Conservation (phyloP, 805 yeast species). For the Ogataea polymorpha region DNA sequence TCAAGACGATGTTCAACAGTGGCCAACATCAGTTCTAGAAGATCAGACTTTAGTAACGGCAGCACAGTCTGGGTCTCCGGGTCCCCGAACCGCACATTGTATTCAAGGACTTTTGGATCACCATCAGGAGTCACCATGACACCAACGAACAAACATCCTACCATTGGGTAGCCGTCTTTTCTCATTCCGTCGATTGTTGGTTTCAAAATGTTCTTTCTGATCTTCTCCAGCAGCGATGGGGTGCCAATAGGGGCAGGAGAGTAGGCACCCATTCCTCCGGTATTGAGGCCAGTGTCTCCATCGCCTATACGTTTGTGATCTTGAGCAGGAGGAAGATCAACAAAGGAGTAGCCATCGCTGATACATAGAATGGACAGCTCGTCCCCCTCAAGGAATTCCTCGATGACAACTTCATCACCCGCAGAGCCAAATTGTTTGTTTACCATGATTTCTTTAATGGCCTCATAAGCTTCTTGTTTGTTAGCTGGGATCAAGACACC, state of each 20-base stretch:
- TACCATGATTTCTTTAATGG: constrained; percentile 85
- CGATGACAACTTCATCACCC: constrained; percentile 92
- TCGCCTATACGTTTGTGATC: constrained; percentile 96
- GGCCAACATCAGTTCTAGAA: constrained; percentile 89
- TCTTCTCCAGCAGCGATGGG: constrained; percentile 61
- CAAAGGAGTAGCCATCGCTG: constrained; percentile 88
- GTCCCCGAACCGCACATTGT: constrained; percentile 97
- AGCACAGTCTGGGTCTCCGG: constrained; percentile 98
- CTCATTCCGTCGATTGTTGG: constrained; percentile 97
- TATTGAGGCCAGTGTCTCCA: constrained; percentile 90
- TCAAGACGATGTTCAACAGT: constrained; percentile 94
- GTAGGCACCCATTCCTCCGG: constrained; percentile 99
- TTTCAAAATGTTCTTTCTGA: constrained; percentile 71
- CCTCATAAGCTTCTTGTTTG: constrained; percentile 80
- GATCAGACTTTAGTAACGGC: constrained; percentile 86
- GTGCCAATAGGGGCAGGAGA: constrained; percentile 98
- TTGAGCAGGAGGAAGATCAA: constrained; percentile 94
- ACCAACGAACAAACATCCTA: constrained; percentile 94
- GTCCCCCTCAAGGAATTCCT: constrained; percentile 95
- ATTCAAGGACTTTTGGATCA: constrained; percentile 87
- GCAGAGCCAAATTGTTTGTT: constrained; percentile 87
- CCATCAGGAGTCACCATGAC: constrained; percentile 84
- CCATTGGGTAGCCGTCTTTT: constrained; percentile 90
- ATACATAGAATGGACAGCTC: constrained; percentile 91
- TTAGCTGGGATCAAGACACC: constrained; percentile 92